Conservation (phyloP, 441 rosid species). For the Jatropha podagrica region DNA sequence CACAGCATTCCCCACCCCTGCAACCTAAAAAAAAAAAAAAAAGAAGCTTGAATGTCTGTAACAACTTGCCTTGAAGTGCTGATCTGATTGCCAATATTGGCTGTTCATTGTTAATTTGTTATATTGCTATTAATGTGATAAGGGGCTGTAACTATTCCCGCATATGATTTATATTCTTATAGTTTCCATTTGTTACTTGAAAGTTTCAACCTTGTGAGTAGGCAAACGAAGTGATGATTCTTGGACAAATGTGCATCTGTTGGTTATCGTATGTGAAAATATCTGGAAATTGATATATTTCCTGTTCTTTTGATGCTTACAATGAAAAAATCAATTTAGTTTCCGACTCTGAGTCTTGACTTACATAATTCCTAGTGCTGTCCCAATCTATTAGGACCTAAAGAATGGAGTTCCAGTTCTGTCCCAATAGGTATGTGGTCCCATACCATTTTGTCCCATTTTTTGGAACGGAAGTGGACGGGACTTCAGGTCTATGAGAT, state of each 20-base stretch:
- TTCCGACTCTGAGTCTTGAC: background rate
- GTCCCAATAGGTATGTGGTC: no score
- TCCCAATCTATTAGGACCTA: no score
- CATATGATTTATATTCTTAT: background rate
- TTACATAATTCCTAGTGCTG: no score
- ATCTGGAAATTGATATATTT: background rate
- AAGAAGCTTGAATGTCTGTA: background rate
- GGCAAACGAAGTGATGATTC: no score
- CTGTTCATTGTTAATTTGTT: background rate
- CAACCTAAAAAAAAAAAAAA: no score
- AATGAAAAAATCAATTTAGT: no score
- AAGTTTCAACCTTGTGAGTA: no score
- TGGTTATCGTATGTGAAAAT: background rate
- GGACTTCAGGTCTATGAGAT: no score
- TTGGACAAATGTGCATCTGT: background rate
- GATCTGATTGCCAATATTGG: background rate
- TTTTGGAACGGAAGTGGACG: no score
- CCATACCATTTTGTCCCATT: no score
- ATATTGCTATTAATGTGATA: background rate
- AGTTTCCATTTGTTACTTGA: background rate
- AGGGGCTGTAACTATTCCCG: background rate
- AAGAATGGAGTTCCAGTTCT: no score
- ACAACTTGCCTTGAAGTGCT: background rate
- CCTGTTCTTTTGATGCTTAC: background rate
- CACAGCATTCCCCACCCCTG: background rate